phyloP scores from a whole-genome alignment of 73 alveolate species.

The Symbiodinium pilosum region DNA sequence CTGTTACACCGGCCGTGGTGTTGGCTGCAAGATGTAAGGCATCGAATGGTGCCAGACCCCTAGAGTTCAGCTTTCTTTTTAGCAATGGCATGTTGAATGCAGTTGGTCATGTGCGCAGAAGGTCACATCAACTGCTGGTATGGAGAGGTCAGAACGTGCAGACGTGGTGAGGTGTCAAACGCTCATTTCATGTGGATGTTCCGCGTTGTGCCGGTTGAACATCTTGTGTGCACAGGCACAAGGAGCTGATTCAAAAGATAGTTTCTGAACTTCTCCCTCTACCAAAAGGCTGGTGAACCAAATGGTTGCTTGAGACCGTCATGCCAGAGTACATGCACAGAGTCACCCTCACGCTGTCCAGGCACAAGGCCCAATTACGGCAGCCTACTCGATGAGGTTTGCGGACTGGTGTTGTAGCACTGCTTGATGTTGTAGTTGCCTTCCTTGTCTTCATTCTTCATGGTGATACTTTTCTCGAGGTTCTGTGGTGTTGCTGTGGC shows the following conservation, averaged over 20 bases:
- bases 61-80: too few species aligned
- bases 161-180: slow-evolving; percentile 62
- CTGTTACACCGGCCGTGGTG: not conserved
- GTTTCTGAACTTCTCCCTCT: slow-evolving; percentile 54
- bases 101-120: not conserved
- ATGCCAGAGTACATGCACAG: not conserved
- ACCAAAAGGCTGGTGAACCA: not conserved
- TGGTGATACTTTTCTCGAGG: too few species aligned
- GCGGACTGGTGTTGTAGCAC: not conserved
- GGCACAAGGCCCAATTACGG: slow-evolving; percentile 28
- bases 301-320: too few species aligned
- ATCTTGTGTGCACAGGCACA: slow-evolving; percentile 23
- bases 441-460: not conserved
- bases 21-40: too few species aligned
- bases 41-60: not conserved
- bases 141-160: slow-evolving; percentile 57
- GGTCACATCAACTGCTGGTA: not conserved
- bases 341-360: not conserved
- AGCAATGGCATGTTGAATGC: not conserved
- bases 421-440: not conserved
- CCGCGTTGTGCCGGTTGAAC: too few species aligned
- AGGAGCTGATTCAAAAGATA: slow-evolving; percentile 38
- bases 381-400: slow-evolving; percentile 40
- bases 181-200: too few species aligned
- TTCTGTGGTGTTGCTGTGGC: too few species aligned